phyloP scores from a whole-genome alignment of 352 stramenopile species.

The Pythium periplocum region DNA sequence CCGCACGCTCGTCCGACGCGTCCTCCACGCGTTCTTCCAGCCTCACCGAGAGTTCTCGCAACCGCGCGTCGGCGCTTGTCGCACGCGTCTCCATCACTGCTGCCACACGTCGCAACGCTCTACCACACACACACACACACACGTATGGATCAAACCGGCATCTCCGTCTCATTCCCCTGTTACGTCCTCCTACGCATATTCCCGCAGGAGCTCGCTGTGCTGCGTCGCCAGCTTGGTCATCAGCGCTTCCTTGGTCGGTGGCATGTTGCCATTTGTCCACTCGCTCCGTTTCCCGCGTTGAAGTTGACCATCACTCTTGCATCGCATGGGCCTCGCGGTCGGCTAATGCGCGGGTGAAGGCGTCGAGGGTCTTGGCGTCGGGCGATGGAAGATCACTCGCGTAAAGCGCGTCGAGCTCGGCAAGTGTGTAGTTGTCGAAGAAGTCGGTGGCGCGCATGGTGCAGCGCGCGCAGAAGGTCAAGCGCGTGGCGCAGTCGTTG shows the following conservation, averaged over 20 bases:
- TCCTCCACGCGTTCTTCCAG: background rate
- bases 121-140: background rate
- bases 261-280: background rate
- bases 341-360: constrained; percentile 32
- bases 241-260: constrained; percentile 17
- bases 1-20: constrained; percentile 1
- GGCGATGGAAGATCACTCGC: constrained; percentile 44
- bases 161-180: background rate
- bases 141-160: background rate
- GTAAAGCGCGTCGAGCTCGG: constrained; percentile 55
- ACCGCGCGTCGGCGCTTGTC: constrained; percentile 11
- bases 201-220: constrained; percentile 14
- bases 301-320: constrained; percentile 21
- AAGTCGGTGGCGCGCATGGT: constrained; percentile 48
- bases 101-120: constrained; percentile 7
- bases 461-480: constrained; percentile 49
- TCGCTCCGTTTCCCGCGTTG: background rate
- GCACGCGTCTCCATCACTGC: constrained; percentile 12
- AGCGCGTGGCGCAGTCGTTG: constrained; percentile 40
- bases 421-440: constrained; percentile 44
- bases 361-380: constrained; percentile 34
- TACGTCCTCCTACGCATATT: constrained; percentile 14
- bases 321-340: constrained; percentile 33
- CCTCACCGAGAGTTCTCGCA: background rate
- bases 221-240: constrained; percentile 20